Evolutionary conservation across 2,329 filamentous ascomycete species (phyloP), one percentile per base, ranked within the genome.

Genomic region (Colletotrichum karsti): DNA sequence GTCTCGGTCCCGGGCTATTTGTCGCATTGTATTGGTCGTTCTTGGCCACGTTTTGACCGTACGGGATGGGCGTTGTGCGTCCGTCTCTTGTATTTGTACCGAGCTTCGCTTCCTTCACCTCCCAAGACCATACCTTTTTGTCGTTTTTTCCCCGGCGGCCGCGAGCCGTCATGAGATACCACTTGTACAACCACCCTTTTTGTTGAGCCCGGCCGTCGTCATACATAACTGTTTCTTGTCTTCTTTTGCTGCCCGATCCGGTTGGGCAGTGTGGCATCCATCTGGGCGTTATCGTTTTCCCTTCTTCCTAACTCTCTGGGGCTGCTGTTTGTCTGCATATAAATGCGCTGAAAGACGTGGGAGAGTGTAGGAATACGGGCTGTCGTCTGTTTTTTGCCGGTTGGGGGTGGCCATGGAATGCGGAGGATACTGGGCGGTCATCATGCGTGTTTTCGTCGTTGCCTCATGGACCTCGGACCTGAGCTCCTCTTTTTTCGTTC

Each of bases 151-250:
- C 41, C 59, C 64, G 59, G 51, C 51, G 59, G 59, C 50, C 53
- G 50, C 35, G 51, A 55, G 67, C 63, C 63, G 63, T 62, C 63
- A 66, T 63, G 55, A 70, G 69, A 71, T 70, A 71, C 69, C 69
- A 71, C 67, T 39, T 71, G 69, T 71, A 71, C 54, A 68, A 58
- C 39, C 63, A 68, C 30, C 18, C 37, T 59, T 54, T 41, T 50
- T 59, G 48, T 37, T 50, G 28, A 28, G 15, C 48, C 42, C 41
- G 35, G 35, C 39, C 33, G 15, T 41, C 48, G 33, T 61, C 48
- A 61, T 63, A 65, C 48, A 70, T 68, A 60, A 51, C 28, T 55
- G 39, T 30, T n/a, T 63, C 58, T 44, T 20, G 41, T 53, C 24
- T 48, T n/a, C 56, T 60, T 39, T 20, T 39, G 56, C 26, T 51